Evolutionary conservation across 164 flowering plant genomes (phyloP).

Genomic region (Paratinospora sagittata): DNA sequence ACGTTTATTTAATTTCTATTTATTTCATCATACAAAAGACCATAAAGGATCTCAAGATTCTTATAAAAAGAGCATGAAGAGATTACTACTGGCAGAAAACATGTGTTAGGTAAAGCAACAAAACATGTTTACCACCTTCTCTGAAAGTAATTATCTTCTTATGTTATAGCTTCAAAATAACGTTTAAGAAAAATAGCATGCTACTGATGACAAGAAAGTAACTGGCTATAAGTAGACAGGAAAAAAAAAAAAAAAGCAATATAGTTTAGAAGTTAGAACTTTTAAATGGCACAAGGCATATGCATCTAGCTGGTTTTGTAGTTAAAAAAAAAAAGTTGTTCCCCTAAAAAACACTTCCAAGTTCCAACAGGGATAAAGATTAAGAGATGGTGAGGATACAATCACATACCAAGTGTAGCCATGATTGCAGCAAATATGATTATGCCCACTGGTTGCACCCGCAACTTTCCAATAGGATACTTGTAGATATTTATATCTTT

Average conservation of each 20-base stretch:
- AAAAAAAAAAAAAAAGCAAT: no score
- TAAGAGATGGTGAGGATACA: not conserved
- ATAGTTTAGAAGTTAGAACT: no score
- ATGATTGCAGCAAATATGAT: conserved; percentile 91
- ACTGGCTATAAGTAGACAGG: no score
- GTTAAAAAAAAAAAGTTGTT: no score
- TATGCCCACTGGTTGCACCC: conserved; percentile 97
- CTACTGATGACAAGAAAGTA: no score
- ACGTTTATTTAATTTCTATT: not conserved
- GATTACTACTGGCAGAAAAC: not conserved
- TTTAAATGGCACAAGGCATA: not conserved
- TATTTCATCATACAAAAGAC: no score
- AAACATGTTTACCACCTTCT: not conserved
- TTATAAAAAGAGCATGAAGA: no score
- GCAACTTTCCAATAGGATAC: conserved; percentile 91
- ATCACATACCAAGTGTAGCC: conserved; percentile 85
- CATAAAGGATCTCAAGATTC: no score
- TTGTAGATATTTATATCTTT: conserved; percentile 78
- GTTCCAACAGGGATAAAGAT: not conserved
- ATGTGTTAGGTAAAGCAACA: not conserved
- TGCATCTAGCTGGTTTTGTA: not conserved
- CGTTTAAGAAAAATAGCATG: no score
- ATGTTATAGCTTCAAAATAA: no score
- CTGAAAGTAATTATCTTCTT: not conserved
- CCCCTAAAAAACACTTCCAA: not conserved